Evolutionary conservation across 2,329 filamentous ascomycete species (phyloP), one percentile per base, ranked within the genome.

Genomic region (Hymenoscyphus albidus): DNA sequence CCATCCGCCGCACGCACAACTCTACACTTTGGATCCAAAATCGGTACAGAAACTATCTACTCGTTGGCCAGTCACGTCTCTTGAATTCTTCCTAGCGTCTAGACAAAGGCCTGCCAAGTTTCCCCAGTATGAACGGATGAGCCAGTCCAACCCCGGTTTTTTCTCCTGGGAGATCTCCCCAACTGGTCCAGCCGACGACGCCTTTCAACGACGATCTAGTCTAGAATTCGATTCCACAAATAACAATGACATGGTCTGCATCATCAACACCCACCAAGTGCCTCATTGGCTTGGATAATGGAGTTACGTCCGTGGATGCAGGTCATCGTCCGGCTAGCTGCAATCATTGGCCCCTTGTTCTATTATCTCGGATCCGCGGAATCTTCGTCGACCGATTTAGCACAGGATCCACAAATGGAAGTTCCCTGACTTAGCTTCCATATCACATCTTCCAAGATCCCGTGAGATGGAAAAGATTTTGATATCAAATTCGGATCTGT

Each of bases 91-190:
- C 48, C 18, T 54, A 54, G 48, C 48, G 10, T 54, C 48, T 22
- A 54, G 18, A 54, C 13, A 54, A 54, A 54, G 48, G 18, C 18
- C 48, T 54, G 48, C 48, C 48, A 54, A 54, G 48, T 54, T 54
- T 54, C 48, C 48, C 48, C 48, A 54, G 48, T 27, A 54, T n/a
- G 48, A 54, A 18, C 48, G 48, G 22, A 54, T 18, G 48, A 54
- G 48, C 48, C 48, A 27, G 1, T 54, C 35, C 48, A 54, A 54
- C 48, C 48, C 48, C 48, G 18, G 48, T 54, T 54, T 54, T 27
- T 54, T 18, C 48, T 27, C 48, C 18, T 54, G 7, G 3, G 22
- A 22, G 18, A 27, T 18, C 18, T 27, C 13, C 10, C 48, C 48
- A 54, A 54, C 31, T 54, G 48, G 48, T 54, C 48, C 48, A 54